Evolutionary conservation across 2,329 filamentous ascomycete species (phyloP).

Genomic region (Epichloe gansuensis): DNA sequence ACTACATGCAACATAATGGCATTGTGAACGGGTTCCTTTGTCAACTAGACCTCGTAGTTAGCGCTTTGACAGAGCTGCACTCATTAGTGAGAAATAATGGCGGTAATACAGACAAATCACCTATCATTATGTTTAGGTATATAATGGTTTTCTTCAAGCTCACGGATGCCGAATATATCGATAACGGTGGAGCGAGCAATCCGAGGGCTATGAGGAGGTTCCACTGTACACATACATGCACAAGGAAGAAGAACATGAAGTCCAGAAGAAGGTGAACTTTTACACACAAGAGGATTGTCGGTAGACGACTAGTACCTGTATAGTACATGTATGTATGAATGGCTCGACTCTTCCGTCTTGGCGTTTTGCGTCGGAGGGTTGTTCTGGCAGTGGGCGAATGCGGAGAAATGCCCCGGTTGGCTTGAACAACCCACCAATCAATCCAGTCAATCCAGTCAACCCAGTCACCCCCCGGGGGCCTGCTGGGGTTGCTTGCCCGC

Average conservation of each 20-base stretch:
- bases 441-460: too few species aligned
- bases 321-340: background rate
- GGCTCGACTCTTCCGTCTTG: background rate
- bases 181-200: background rate
- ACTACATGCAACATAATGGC: background rate
- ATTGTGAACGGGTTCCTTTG: background rate
- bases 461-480: background rate
- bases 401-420: background rate
- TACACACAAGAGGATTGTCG: too few species aligned
- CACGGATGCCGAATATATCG: background rate
- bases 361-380: background rate
- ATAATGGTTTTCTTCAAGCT: background rate
- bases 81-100: background rate
- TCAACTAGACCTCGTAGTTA: background rate
- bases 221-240: background rate
- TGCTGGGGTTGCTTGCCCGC: background rate
- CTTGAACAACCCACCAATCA: too few species aligned
- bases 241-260: background rate
- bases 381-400: background rate
- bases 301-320: too few species aligned
- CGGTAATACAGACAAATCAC: background rate
- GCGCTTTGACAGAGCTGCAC: background rate
- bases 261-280: too few species aligned
- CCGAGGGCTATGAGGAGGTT: background rate
- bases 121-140: background rate